A percentile compares a stretch with the other conserved stretches of the same genome.
Conservation (phyloP, 2,329 filamentous ascomycete genomes). For the Cercospora sesami region DNA sequence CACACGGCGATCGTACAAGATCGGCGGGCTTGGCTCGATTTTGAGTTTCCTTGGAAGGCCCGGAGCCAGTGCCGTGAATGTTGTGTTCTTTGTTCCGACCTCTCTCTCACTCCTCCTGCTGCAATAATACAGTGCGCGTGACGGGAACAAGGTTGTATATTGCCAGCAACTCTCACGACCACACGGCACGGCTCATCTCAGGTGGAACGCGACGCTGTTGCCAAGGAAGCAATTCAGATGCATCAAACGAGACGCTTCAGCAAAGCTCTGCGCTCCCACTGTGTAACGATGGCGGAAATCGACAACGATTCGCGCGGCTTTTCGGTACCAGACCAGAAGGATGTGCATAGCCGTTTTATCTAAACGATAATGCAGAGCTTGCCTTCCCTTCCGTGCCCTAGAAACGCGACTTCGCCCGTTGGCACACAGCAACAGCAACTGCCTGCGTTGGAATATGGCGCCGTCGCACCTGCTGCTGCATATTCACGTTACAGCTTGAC, state of each 20-base stretch:
- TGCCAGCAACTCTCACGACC: neutral
- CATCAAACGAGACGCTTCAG: neutral
- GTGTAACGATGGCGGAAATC: slow-evolving; percentile 7
- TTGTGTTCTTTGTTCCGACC: neutral
- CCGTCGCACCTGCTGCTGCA: neutral
- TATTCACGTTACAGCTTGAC: neutral
- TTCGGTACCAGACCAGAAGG: slow-evolving; percentile 3
- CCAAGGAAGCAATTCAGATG: neutral
- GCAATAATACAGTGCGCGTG: neutral
- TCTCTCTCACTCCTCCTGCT: neutral
- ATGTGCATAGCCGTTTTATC: neutral
- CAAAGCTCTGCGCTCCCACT: slow-evolving; percentile 4
- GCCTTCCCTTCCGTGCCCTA: neutral
- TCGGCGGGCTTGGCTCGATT: neutral
- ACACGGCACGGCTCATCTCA: neutral
- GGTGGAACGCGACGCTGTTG: neutral
- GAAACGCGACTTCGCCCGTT: neutral
- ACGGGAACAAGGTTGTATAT: neutral
- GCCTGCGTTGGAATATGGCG: neutral
- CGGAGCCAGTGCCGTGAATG: neutral
- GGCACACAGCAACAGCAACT: neutral
- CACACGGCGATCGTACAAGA: neutral
- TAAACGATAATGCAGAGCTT: neutral
- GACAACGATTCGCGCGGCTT: neutral
- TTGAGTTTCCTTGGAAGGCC: neutral